Percentiles rank a stretch among this genome's conserved stretches.
These are phyloP conservation scores for Tripterygium wilfordii DNA, from an alignment of 177 flowering plant genomes.

Conservation along the genomic window DNA sequence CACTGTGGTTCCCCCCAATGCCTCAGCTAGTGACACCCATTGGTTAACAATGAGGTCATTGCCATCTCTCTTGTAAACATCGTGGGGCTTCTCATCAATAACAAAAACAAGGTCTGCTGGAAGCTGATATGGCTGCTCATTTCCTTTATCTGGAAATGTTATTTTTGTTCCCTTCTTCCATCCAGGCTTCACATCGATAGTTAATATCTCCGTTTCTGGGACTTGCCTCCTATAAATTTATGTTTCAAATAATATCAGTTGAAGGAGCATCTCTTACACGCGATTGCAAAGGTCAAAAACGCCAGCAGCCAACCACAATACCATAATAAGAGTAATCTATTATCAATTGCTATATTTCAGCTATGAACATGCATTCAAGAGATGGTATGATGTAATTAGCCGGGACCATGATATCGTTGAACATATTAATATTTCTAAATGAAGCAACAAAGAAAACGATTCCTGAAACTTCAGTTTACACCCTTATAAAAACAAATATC, in stretches of 20 bases:
- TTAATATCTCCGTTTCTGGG: slow-evolving; percentile 57
- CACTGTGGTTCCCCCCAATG: slow-evolving; percentile 61
- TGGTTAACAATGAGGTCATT: slow-evolving; percentile 57
- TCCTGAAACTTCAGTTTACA: too few relatives aligned
- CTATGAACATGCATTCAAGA: too few relatives aligned
- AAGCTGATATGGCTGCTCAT: slow-evolving; percentile 58
- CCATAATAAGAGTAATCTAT: too few relatives aligned
- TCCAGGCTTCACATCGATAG: slow-evolving; percentile 77
- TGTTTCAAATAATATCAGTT: neutral
- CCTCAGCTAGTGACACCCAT: slow-evolving; percentile 53
- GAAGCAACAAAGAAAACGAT: neutral
- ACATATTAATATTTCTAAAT: too few relatives aligned
- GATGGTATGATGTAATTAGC: too few relatives aligned
- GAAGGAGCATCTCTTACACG: neutral
- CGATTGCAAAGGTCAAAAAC: neutral
- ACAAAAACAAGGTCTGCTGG: slow-evolving; percentile 78
- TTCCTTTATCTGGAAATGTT: slow-evolving; percentile 80
- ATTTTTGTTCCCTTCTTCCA: slow-evolving; percentile 85
- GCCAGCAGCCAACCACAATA: too few relatives aligned
- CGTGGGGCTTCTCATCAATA: slow-evolving; percentile 70
- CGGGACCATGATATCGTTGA: too few relatives aligned
- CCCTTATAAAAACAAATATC: too few relatives aligned
- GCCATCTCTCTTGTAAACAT: slow-evolving; percentile 58
- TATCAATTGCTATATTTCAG: too few relatives aligned
- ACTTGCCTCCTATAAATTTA: slow-evolving; percentile 29